These are phyloP conservation scores for Helicocarpus griseus DNA, from an alignment of 2,329 filamentous ascomycete species.

Conservation along the genomic window DNA sequence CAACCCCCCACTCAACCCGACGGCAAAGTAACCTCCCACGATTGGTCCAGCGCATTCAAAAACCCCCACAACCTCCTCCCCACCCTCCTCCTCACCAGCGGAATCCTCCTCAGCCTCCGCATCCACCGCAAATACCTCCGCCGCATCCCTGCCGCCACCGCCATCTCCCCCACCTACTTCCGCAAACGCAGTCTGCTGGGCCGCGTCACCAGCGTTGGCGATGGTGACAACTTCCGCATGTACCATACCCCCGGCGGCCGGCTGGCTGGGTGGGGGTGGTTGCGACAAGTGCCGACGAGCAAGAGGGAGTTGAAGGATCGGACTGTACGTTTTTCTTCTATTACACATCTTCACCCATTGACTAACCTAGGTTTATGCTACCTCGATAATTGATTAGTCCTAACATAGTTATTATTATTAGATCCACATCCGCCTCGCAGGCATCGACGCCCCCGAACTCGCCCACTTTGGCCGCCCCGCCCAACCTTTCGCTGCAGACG, in stretches of 20 bases:
- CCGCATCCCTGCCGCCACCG: slow-evolving; percentile 66
- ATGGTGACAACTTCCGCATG: slow-evolving; percentile 90
- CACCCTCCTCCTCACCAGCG: slow-evolving; percentile 29
- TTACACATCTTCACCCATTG: neutral
- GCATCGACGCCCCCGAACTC: slow-evolving; percentile 84
- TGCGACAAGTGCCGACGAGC: slow-evolving; percentile 56
- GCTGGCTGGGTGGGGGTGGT: slow-evolving; percentile 84
- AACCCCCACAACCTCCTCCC: slow-evolving; percentile 28
- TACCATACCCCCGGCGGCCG: slow-evolving; percentile 92
- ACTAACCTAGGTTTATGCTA: too few species aligned
- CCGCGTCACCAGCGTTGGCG: slow-evolving; percentile 83
- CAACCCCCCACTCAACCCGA: slow-evolving; percentile 14
- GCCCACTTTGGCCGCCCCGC: slow-evolving; percentile 84
- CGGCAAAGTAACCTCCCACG: slow-evolving; percentile 35
- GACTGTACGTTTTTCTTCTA: slow-evolving; percentile 49
- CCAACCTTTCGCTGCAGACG: slow-evolving; percentile 75
- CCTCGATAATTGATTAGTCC: too few species aligned
- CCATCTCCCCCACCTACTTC: slow-evolving; percentile 67
- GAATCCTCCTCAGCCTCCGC: slow-evolving; percentile 26
- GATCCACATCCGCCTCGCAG: slow-evolving; percentile 83
- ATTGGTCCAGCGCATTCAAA: slow-evolving; percentile 27
- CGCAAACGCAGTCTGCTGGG: slow-evolving; percentile 70
- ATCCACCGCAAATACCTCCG: slow-evolving; percentile 54
- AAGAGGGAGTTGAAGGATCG: slow-evolving; percentile 62
- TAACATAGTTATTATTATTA: too few species aligned